Evolutionary conservation across 306 rosid genomes (phyloP), one percentile per base, ranked within the genome.

Genomic region (Parietaria judaica): DNA sequence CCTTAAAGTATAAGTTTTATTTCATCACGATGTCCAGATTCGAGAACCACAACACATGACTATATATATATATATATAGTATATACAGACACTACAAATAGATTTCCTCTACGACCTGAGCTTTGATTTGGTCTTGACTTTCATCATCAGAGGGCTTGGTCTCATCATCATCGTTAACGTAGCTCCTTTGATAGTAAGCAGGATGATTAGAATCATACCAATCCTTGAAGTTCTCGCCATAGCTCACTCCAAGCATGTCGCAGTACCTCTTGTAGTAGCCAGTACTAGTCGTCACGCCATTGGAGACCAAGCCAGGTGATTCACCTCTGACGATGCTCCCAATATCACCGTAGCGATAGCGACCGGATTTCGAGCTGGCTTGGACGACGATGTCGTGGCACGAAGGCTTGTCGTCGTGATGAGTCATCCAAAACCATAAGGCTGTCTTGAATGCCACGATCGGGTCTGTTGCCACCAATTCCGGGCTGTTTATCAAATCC

Each of bases 361-460:
- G 4, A 67, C 55, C 1, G 86, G 61, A 69, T 0, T 81, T 83
- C 0, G 78, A 41, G 2, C 0, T 43, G 55, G 61, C 74, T 0
- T 11, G 6, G 0, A 67, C 63, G 34, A 83, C 83, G 35, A 83
- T 82, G 63, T 83, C 73, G 17, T 83, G 95, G 61, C 80, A 69
- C 0, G 95, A 86, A 0, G 87, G 95, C 66, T 76, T 83, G 6
- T 77, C 78, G 9, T 67, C 74, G 36, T 81, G 89, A 0, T 74
- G 63, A 0, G 87, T 83, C 89, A 86, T 77, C 95, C 95, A 83
- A 69, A 83, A 86, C 90, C 95, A 86, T 2, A 86, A 12, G 0
- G 95, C 87, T 1, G 87, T 74, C 76, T 76, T 86, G 81, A 86
- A 86, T 3, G 87, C 74, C 34, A 86, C 51, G 12, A 76, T 68